Evolutionary conservation across 2,329 filamentous ascomycete species (phyloP).

Genomic region (Fusarium clavum): DNA sequence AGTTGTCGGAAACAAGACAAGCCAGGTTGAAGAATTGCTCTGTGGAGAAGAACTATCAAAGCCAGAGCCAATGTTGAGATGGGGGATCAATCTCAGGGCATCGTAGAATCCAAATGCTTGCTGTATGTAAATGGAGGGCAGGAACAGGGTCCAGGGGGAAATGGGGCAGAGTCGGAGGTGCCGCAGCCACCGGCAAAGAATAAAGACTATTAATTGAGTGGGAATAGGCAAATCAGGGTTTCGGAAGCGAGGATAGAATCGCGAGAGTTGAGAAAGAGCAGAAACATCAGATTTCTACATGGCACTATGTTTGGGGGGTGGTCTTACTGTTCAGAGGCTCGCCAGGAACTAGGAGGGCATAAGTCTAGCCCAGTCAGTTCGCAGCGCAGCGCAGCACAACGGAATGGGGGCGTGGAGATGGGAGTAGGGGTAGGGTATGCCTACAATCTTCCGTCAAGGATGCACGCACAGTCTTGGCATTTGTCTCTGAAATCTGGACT

Average conservation of each 20-base stretch:
- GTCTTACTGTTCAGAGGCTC: conserved; percentile 27
- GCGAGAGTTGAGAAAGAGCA: conserved; percentile 39
- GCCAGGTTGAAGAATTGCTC: conserved; percentile 8
- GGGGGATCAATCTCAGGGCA: conserved; percentile 32
- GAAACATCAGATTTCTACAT: conserved; percentile 44
- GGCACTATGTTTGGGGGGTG: conserved; percentile 36
- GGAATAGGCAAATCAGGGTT: conserved; percentile 36
- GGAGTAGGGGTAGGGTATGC: conserved; percentile 27
- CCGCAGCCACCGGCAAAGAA: conserved; percentile 43
- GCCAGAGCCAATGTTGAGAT: conserved; percentile 22
- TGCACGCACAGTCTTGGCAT: conserved; percentile 36
- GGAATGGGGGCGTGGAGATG: conserved; percentile 29
- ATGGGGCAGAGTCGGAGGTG: conserved; percentile 32
- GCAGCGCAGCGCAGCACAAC: conserved; percentile 10
- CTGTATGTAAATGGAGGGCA: conserved; percentile 30
- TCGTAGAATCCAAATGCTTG: conserved; percentile 30
- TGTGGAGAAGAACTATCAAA: conserved; percentile 32
- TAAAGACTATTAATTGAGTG: conserved; percentile 28
- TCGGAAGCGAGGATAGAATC: conserved; percentile 40
- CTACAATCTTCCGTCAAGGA: conserved; percentile 27
- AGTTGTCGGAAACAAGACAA: conserved; percentile 14
- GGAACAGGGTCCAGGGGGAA: conserved; percentile 39
- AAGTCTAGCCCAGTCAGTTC: conserved; percentile 33
- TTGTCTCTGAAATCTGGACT: conserved; percentile 23
- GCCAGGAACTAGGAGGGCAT: conserved; percentile 28